Evolutionary conservation across 2,329 filamentous ascomycete species (phyloP), one percentile per base, ranked within the genome.

Genomic region (Calonectria henricotiae): DNA sequence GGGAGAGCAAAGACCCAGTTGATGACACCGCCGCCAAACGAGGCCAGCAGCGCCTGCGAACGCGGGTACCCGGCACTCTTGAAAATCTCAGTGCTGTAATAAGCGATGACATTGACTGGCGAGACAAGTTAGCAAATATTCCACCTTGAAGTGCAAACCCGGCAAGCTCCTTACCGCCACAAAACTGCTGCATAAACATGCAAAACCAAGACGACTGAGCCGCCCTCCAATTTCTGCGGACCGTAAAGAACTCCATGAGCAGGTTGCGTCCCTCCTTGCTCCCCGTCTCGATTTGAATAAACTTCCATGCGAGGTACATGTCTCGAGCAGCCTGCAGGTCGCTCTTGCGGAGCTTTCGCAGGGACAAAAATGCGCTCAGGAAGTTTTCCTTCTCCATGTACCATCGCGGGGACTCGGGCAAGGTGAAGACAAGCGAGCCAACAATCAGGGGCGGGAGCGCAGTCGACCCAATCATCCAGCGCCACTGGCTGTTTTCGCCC

Each of bases 401-500:
- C 85, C 30, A 89, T 83, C 25, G 89, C 80, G 41, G 78, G 73
- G 76, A 90, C 76, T 91, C 89, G 1, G 89, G 89, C 74, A 90
- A 92, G 54, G 89, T 80, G 78, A 88, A 93, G 69, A 93, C 90
- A 62, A 88, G 82, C 32, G 87, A 70, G n/a, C 88, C 64, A 1
- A 90, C 84, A 17, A 90, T 85, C n/a, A 93, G 77, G 5, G 86
- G 84, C 0, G 85, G 83, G 23, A 81, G 65, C 25, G 90, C 89
- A 5, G 90, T 89, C 11, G 89, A 89, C 5, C 88, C 89, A 13
- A 92, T 80, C 80, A 90, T 89, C 55, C 91, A 82, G 46, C 90
- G 84, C 90, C 89, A 92, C 85, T 81, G 79, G 3, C 77, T 71
- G 54, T 79, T 43, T 58, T 64, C 23, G 25, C 87, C 84, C 43